Base-by-base conservation (phyloP, 2,329 filamentous ascomycete genomes). In the Dryadomyces quercus-mongolicae region DNA sequence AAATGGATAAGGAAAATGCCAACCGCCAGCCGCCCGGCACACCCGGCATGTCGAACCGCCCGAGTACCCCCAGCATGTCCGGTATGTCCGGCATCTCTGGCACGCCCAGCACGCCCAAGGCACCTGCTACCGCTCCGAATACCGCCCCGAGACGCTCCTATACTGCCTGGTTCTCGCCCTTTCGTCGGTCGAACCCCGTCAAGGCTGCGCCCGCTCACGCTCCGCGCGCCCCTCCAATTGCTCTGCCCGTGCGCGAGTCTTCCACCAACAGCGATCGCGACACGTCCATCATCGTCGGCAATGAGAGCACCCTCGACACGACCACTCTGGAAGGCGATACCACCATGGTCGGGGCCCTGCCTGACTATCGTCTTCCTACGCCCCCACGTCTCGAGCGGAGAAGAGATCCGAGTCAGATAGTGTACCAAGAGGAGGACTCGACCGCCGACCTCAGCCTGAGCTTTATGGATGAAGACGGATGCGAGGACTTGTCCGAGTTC, bases 401-500 rank as follows among this genome's bases (percentile, higher is more conserved):
- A 4, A 36, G 18, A 20, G 48, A 3, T n/a, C n/a, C n/a, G n/a
- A n/a, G n/a, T n/a, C n/a, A n/a, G n/a, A n/a, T n/a, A n/a, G n/a
- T n/a, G n/a, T 25, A 36, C 9, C 36, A 49, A 9, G 46, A 56
- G 12, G 21, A 45, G 3, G 54, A 43, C 25, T 42, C 52, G 1
- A 49, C 43, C 21, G 51, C 43, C 21, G 48, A 48, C 22, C 25
- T 31, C 4, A 31, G 25, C 8, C 25, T 31, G 4, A 31, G 25
- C 25, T 12, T 8, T 12, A 16, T 13, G 36, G 51, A 56, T 16
- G 38, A n/a, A 18, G 56, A 53, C n/a, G 49, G 38, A 18, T 18
- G 44, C n/a, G 48, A 45, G 2, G 49, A 51, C n/a, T 54, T 49
- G 22, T 45, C 51, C 13, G 58, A 55, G 15, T 42, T 54, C 15